Evolutionary conservation across 768 basidiomycete species (phyloP), one percentile per base, ranked within the genome.

Genomic region (Phlegmacium glaucopus): DNA sequence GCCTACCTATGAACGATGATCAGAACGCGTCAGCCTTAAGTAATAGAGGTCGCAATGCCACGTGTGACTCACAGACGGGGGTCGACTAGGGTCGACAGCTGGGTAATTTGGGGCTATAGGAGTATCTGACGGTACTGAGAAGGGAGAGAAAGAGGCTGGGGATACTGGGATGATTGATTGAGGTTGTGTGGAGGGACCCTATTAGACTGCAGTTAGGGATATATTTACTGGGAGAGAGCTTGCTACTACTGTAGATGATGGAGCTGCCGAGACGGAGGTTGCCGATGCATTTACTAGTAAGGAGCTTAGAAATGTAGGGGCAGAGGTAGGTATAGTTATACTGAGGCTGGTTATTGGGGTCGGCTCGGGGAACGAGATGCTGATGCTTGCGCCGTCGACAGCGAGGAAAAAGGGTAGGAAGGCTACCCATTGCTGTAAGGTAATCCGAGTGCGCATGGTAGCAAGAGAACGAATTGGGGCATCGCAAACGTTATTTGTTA

Each of bases 101-200:
- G 79, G 78, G 59, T 77, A 86, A 4, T 78, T 62, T 6, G 75
- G 75, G 0, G 78, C 70, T 42, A 79, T 64, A 6, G 86, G 73
- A 0, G 66, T 54, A 45, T 80, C 74, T 0, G 79, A 75, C 12
- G 86, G 83, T 11, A 77, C 71, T 1, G 85, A 82, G 69, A 77
- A 85, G 4, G 83, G 75, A 10, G 74, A 64, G 70, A 87, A 85
- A 36, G 45, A 41, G 32, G 27, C 38, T 12, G 57, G 45, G 15
- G 42, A 30, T 25, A 46, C 25, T 6, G 27, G 11, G 26, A 39
- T 18, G 11, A 42, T 34, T 22, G 30, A 39, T 25, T 30, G 28
- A 17, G 41, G 17, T 18, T 13, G 9, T n/a, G 45, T 27, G 9
- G 32, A 25, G 8, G 36, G 6, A n/a, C 13, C 13, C 11, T 41